Base-by-base conservation (phyloP, 192 early-diverging fungal genomes). In the Backusella psychrophila region DNA sequence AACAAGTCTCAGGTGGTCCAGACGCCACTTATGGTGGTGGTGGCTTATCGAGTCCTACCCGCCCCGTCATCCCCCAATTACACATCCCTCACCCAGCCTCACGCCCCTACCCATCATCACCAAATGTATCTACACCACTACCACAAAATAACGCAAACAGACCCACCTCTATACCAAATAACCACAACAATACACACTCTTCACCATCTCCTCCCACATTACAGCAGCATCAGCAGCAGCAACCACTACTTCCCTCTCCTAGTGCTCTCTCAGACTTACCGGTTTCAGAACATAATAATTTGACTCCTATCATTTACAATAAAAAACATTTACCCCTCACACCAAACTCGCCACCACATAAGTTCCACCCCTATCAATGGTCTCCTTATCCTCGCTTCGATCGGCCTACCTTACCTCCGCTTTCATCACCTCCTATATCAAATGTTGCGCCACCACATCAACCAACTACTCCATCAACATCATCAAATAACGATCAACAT, bases 41-140 rank as follows among this genome's bases (percentile, higher is more conserved):
- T 44, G 70, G 36, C 41, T 39, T 52, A 35, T 63, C 56, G 4
- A 63, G 56, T 12, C 53, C 72, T 35, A 46, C 26, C 11, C 72
- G 56, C 31, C 75, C 39, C 66, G 41, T 65, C 68, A 44, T 71
- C 36, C 68, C 69, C 56, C 68, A 65, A 49, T 42, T 53, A 42
- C 73, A 46, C 77, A 78, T 69, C 67, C 67, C 78, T 49, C 39
- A 66, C 33, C 35, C 38, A 68, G 26, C 66, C 26, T 79, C 75
- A 33, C 49, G 41, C 33, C 75, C 75, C 14, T 69, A 46, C 31
- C 46, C 39, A 71, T 7, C 69, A 26, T 29, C 73, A 42, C 44
- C 74, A 4, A 34, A 56, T 44, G 19, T 65, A 35, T 39, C 74
- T 42, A 39, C 74, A 68, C 42, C 74, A n/a, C 42, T 12, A 68